Base-by-base conservation (phyloP, 352 stramenopile genomes). In the Phytophthora podocarpi region DNA sequence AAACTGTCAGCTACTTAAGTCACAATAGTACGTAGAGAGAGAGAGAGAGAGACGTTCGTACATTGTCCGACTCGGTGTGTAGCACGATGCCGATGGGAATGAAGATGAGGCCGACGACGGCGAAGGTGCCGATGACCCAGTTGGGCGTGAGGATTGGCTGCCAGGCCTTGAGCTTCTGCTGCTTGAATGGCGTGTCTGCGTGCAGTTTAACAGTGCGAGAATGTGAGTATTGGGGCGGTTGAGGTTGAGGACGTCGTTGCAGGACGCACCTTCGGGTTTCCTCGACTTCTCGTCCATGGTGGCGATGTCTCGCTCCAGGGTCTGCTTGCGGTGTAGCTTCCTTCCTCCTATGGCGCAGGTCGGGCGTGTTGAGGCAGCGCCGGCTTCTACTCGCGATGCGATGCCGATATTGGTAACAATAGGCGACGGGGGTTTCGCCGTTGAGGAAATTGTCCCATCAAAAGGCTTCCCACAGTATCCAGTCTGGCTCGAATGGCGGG, bases 91-190 rank as follows among this genome's bases (percentile, higher is more conserved):
- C 97, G 50, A 98, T 86, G 16, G 94, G 95, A 67, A 99, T 93
- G 60, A 99, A 98, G 64, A 98, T 92, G 18, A 98, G 72, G 1
- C 91, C 94, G 23, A 99, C 87, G 45, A 98, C 67, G 32, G 98
- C 73, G 59, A 98, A 98, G 15, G 93, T 84, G 52, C 75, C 81
- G 64, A 99, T 98, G 57, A 99, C 93, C 89, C 89, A 98, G 55
- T 87, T 95, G 36, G 98, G 96, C 72, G 97, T 98, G 23, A 99
- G 73, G 46, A 99, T 97, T 8, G 97, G 97, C 80, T 98, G 91
- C 95, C 97, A 99, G 31, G 96, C 89, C 63, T 97, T 94, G 56
- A 95, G 80, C 74, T 91, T 92, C 61, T 95, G 86, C 76, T 95
- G 86, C 72, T 95, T 95, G 63, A 95, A 95, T 36, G 84, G 86